Conservation (phyloP, 2,329 filamentous ascomycete species). For the Aureobasidium sp. region DNA sequence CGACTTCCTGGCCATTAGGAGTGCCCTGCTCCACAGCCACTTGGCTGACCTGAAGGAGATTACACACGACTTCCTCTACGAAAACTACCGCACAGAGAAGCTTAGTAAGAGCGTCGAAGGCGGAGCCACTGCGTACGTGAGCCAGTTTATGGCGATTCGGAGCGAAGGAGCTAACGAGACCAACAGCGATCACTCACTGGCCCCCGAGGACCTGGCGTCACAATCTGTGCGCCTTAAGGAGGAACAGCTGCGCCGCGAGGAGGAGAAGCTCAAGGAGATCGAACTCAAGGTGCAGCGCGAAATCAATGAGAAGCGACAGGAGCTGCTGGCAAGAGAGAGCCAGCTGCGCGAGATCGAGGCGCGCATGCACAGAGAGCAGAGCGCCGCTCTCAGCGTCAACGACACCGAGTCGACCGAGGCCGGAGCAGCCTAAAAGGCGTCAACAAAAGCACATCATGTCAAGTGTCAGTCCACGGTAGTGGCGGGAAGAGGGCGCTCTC, state of each 20-base stretch:
- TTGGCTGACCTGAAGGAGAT: slow-evolving; percentile 98
- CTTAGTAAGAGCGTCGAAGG: slow-evolving; percentile 98
- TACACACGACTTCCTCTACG: slow-evolving; percentile 98
- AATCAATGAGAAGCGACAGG: slow-evolving; percentile 99
- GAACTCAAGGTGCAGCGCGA: slow-evolving; percentile 99
- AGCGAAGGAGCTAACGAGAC: slow-evolving; percentile 23
- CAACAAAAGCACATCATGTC: neutral
- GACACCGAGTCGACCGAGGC: slow-evolving; percentile 21
- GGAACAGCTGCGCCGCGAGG: slow-evolving; percentile 95
- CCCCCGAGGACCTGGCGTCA: slow-evolving; percentile 91
- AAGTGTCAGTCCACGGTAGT: neutral
- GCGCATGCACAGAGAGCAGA: slow-evolving; percentile 69
- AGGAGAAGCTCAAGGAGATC: slow-evolving; percentile 99
- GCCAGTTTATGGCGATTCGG: slow-evolving; percentile 3
- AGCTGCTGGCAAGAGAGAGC: slow-evolving; percentile 92
- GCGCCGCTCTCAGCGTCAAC: slow-evolving; percentile 19
- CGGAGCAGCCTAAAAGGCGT: slow-evolving; percentile 17
- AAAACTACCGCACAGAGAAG: slow-evolving; percentile 99
- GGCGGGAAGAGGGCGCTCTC: slow-evolving; percentile 3
- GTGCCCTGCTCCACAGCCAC: slow-evolving; percentile 93
- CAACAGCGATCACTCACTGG: slow-evolving; percentile 74
- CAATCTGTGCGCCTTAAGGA: slow-evolving; percentile 99
- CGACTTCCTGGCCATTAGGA: slow-evolving; percentile 95
- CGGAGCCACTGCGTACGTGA: slow-evolving; percentile 74
- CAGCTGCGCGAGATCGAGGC: slow-evolving; percentile 98